Evolutionary conservation across 768 basidiomycete genomes (phyloP).

Genomic region (Pleurotus pulmonarius): DNA sequence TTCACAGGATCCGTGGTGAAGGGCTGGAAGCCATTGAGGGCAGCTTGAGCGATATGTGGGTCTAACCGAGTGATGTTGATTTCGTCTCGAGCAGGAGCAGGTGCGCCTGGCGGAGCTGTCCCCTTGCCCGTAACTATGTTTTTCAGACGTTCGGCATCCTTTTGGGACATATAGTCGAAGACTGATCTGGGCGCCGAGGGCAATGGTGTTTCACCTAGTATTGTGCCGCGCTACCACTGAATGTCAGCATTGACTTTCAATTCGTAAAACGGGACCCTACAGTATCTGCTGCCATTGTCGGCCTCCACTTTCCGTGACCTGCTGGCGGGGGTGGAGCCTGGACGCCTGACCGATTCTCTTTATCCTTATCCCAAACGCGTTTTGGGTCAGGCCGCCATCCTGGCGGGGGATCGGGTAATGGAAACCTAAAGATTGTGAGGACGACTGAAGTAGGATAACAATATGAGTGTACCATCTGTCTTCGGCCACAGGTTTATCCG

Average conservation of each 20-base stretch:
- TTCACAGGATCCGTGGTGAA: constrained; percentile 74
- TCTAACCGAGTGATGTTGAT: constrained; percentile 60
- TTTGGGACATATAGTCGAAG: constrained; percentile 92
- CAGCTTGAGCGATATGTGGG: constrained; percentile 80
- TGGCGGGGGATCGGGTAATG: constrained; percentile 74
- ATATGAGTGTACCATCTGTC: constrained; percentile 55
- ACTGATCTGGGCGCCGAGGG: constrained; percentile 74
- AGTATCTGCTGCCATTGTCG: constrained; percentile 64
- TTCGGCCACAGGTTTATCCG: constrained; percentile 62
- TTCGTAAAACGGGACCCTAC: constrained; percentile 33
- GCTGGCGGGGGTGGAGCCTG: constrained; percentile 13
- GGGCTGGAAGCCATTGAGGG: constrained; percentile 86
- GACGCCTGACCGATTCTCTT: constrained; percentile 37
- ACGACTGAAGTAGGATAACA: background rate
- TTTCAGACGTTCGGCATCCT: constrained; percentile 83
- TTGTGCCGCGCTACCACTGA: constrained; percentile 64
- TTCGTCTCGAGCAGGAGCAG: constrained; percentile 19
- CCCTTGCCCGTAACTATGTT: constrained; percentile 39
- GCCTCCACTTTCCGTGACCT: constrained; percentile 46
- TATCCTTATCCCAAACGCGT: constrained; percentile 62
- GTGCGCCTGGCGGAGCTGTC: constrained; percentile 20
- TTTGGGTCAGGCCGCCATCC: constrained; percentile 86
- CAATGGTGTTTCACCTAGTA: constrained; percentile 79
- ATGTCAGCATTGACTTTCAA: background rate
- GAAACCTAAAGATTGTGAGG: constrained; percentile 54